phyloP scores from a whole-genome alignment of 73 alveolate genomes.

The Urostyla sp. region DNA sequence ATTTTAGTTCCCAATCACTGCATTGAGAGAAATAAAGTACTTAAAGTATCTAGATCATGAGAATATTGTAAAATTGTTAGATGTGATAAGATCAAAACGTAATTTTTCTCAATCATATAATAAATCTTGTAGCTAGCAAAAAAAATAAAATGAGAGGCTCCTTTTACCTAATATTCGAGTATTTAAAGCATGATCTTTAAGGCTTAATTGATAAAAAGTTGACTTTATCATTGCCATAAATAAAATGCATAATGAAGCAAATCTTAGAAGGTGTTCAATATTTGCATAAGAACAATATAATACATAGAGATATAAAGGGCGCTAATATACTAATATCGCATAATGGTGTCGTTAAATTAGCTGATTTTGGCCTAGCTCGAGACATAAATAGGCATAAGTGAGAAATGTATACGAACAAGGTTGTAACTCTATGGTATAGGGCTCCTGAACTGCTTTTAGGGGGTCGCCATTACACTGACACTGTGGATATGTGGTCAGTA shows the following conservation, averaged over 20 bases:
- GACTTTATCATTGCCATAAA: conserved; percentile 30
- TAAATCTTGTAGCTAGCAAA: conserved; percentile 24
- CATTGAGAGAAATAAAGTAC: conserved; percentile 94
- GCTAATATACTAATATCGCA: conserved; percentile 88
- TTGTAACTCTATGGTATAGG: conserved; percentile 95
- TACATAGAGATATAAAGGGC: conserved; percentile 95
- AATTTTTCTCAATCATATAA: background rate
- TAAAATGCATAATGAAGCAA: conserved; percentile 63
- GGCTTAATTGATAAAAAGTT: conserved; percentile 77
- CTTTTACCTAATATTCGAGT: conserved; percentile 94
- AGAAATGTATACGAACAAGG: conserved; percentile 81
- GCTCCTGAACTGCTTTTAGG: conserved; percentile 96
- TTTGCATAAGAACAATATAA: conserved; percentile 76
- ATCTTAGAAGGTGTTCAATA: conserved; percentile 83
- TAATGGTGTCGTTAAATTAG: conserved; percentile 84
- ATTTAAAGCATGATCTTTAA: conserved; percentile 95
- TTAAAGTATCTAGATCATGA: conserved; percentile 89
- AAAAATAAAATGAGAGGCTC: conserved; percentile 76
- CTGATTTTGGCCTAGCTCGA: conserved; percentile 94
- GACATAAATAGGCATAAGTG: conserved; percentile 32
- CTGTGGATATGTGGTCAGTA: conserved; percentile 93
- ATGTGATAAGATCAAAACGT: conserved; percentile 72
- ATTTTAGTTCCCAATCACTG: conserved; percentile 91
- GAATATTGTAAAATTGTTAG: conserved; percentile 89
- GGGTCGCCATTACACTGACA: conserved; percentile 78